A percentile compares a stretch with the other conserved stretches of the same genome.
Conservation (phyloP, 2,329 filamentous ascomycete species). For the Nemania serpens region DNA sequence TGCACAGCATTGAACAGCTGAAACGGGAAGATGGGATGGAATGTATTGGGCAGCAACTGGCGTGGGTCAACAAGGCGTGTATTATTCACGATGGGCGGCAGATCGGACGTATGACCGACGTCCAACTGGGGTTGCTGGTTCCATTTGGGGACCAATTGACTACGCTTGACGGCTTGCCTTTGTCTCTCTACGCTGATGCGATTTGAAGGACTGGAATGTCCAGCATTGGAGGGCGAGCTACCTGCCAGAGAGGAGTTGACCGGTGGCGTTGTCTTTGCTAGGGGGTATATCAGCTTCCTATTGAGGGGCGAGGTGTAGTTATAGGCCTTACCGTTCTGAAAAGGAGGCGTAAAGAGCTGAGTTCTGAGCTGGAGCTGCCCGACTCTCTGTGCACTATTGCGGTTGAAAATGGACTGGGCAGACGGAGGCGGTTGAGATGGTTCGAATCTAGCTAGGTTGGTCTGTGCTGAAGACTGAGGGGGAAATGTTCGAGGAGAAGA, state of each 20-base stretch:
- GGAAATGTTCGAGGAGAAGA: neutral
- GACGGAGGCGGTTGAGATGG: constrained; percentile 24
- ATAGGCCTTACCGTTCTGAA: constrained; percentile 30
- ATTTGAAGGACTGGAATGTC: constrained; percentile 38
- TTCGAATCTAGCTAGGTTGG: neutral
- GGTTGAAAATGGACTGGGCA: constrained; percentile 22
- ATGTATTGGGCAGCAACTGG: constrained; percentile 68
- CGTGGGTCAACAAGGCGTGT: constrained; percentile 48
- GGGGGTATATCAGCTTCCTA: constrained; percentile 21
- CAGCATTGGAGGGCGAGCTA: constrained; percentile 35
- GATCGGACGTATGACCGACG: constrained; percentile 36
- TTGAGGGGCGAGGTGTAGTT: neutral
- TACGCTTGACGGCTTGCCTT: constrained; percentile 17
- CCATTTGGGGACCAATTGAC: constrained; percentile 28
- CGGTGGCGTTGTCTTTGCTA: constrained; percentile 29
- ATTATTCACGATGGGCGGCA: constrained; percentile 46
- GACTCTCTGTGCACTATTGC: constrained; percentile 24
- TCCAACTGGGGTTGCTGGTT: constrained; percentile 31
- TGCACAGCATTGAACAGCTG: constrained; percentile 81
- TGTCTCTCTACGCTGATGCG: constrained; percentile 32
- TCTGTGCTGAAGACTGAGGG: neutral
- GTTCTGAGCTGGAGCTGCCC: constrained; percentile 28
- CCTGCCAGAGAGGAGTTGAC: constrained; percentile 27
- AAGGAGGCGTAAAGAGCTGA: constrained; percentile 31
- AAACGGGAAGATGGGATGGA: constrained; percentile 73